These are phyloP conservation scores for Parachaetomium inaequale DNA, from an alignment of 495 filamentous ascomycete species.

Conservation along the genomic window DNA sequence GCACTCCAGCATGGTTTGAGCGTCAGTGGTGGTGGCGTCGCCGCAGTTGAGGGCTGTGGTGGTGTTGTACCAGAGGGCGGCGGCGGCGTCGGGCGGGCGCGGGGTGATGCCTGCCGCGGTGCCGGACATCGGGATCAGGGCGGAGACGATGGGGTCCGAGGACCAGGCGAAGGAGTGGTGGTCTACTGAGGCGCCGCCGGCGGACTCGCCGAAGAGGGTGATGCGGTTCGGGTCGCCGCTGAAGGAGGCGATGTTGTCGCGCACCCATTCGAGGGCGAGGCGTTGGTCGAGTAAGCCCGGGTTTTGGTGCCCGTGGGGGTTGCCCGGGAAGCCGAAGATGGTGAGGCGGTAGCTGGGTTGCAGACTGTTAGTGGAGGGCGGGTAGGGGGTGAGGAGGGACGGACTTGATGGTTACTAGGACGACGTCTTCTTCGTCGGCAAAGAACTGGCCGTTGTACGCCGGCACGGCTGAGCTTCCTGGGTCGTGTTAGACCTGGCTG, in stretches of 20 bases:
- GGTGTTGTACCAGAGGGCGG: constrained; percentile 37
- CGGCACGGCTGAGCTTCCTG: constrained; percentile 9
- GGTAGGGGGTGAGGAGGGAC: neutral
- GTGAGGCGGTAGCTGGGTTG: constrained; percentile 53
- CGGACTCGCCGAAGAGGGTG: constrained; percentile 51
- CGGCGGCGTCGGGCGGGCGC: neutral
- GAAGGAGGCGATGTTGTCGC: constrained; percentile 54
- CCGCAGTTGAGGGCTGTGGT: constrained; percentile 45
- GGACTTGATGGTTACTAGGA: constrained; percentile 11
- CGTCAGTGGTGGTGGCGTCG: constrained; percentile 18
- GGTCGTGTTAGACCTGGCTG: neutral
- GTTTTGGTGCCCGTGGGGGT: constrained; percentile 31
- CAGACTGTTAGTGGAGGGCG: neutral
- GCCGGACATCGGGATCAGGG: constrained; percentile 10
- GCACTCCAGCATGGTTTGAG: constrained; percentile 35
- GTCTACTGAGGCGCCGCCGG: constrained; percentile 41
- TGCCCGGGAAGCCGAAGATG: constrained; percentile 54
- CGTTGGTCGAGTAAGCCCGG: constrained; percentile 57
- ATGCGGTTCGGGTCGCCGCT: constrained; percentile 54
- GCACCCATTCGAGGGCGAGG: constrained; percentile 50
- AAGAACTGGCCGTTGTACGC: constrained; percentile 10
- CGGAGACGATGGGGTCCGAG: constrained; percentile 41
- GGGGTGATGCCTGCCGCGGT: constrained; percentile 20
- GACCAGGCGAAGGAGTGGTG: constrained; percentile 47
- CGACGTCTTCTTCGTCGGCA: constrained; percentile 9